Conservation (phyloP, 371 early-diverging fungal genomes). For the Mortierella sp. region DNA sequence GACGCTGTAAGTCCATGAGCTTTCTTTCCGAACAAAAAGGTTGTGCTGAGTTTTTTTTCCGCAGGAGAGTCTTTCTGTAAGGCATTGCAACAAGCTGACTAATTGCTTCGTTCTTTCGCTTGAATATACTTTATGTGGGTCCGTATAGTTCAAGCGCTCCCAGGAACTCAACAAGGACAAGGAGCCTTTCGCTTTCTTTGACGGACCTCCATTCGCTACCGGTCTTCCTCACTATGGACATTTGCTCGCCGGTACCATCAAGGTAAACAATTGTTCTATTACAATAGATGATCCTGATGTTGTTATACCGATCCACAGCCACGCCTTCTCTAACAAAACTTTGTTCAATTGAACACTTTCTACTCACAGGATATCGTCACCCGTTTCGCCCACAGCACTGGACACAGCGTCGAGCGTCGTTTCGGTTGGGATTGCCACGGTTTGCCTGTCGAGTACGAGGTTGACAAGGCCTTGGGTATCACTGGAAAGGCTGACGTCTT, state of each 20-base stretch:
- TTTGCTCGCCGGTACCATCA: conserved; percentile 99
- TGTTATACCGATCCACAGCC: no score
- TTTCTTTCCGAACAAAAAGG: not conserved
- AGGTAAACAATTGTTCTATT: conserved; percentile 68
- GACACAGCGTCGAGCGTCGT: conserved; percentile 98
- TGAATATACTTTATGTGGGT: not conserved
- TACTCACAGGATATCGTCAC: conserved; percentile 96
- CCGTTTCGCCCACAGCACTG: conserved; percentile 97
- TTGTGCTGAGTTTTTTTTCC: not conserved
- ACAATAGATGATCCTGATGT: not conserved
- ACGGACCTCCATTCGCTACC: conserved; percentile 99
- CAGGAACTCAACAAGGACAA: conserved; percentile 94
- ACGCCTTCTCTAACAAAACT: no score
- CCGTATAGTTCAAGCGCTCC: conserved; percentile 86
- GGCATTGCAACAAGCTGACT: not conserved
- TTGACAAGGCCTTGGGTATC: conserved; percentile 98
- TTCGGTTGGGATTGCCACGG: conserved; percentile 99
- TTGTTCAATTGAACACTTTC: not conserved
- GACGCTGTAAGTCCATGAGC: conserved; percentile 76
- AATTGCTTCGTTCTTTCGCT: not conserved
- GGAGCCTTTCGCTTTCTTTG: conserved; percentile 95
- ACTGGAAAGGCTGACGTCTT: conserved; percentile 93
- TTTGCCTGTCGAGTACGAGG: conserved; percentile 99
- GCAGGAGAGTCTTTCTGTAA: not conserved
- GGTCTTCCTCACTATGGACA: conserved; percentile 99